Base-by-base conservation (phyloP, 495 filamentous ascomycete species). In the Parathielavia hyrcaniae region DNA sequence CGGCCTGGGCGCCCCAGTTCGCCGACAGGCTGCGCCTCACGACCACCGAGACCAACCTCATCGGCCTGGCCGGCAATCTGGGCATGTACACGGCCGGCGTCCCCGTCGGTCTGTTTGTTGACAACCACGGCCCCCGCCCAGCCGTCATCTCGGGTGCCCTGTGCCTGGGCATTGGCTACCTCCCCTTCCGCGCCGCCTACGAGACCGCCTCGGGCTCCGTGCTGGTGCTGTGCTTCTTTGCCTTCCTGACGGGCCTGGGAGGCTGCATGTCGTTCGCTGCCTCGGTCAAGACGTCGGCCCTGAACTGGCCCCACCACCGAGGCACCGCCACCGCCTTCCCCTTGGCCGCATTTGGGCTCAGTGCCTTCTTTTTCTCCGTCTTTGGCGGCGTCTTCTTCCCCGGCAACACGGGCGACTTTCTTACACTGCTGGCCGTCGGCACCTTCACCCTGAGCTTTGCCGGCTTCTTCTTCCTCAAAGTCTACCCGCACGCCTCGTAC, bases 1-100 rank as follows among this genome's bases (percentile, higher is more conserved):
- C 91, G 54, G 95, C 93, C 73, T 98, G 95, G 90, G 92, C 86
- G 30, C 93, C 93, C 16, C 90, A 96, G 70, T 96, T 97, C 64
- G 91, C 91, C 23, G 84, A 91, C 58, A 82, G 79, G 57, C 77
- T 98, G 71, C 82, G 87, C 71, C 83, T 97, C 51, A 89, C 89
- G 3, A 86, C 93, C 23, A 97, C 91, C 26, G 81, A 96, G 71
- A 88, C 80, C 72, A 97, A 97, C 70, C 67, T 97, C 57, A 95
- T 98, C 64, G 92, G 92, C 23, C 79, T 83, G 5, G 84, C 87
- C n/a, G 92, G 87, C n/a, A 97, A 97, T 64, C 67, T 97, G 63
- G 92, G 92, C 63, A 96, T 96, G 90, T 96, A 96, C 71, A 84
- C 81, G n/a, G 80, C 80, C 73, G 93, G 93, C 22, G 88, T 98